Evolutionary conservation across 345 rosid species (phyloP), one percentile per base, ranked within the genome.

Genomic region (Citrus trifoliata): DNA sequence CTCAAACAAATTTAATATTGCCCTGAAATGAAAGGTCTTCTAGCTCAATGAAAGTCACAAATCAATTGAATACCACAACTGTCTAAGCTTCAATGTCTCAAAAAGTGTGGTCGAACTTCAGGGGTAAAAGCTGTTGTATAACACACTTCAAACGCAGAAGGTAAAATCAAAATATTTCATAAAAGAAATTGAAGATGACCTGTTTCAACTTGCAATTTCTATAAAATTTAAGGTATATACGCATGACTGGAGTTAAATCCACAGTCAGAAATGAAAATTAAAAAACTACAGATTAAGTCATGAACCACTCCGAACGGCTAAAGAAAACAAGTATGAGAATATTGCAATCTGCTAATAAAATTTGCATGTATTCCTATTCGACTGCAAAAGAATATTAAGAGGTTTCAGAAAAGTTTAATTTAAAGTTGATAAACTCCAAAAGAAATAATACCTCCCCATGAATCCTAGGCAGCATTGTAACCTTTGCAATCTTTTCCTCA

Each of bases 401-500:
- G 33, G 25, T 35, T 64, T 64, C 25, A 33, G 3, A 64, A 30
- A 40, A 40, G 38, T 71, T 71, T 25, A 53, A 71, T 19, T 48
- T 55, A 22, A 70, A 70, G 9, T n/a, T 37, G 7, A 76, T 1
- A n/a, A 16, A 55, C 65, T 59, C 32, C 14, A 18, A 75, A 58
- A 35, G 21, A 67, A 46, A 59, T 28, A 28, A 22, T 81, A 90
- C 97, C 90, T 93, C 95, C 69, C 88, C 87, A 82, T 89, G 48
- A 74, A 38, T 59, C 64, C 71, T 88, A 3, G 92, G 95, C 80
- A 91, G 40, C 89, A 77, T 90, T 9, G 88, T 90, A 59, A 81
- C 94, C 61, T 78, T 83, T 7, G 94, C 88, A 85, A 93, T 90
- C 78, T 88, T 91, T 81, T 88, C 89, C 80, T 93, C 95, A 16